These are phyloP conservation scores for Phragmites australis DNA, from an alignment of 176 grass and related monocot species.

Conservation along the genomic window DNA sequence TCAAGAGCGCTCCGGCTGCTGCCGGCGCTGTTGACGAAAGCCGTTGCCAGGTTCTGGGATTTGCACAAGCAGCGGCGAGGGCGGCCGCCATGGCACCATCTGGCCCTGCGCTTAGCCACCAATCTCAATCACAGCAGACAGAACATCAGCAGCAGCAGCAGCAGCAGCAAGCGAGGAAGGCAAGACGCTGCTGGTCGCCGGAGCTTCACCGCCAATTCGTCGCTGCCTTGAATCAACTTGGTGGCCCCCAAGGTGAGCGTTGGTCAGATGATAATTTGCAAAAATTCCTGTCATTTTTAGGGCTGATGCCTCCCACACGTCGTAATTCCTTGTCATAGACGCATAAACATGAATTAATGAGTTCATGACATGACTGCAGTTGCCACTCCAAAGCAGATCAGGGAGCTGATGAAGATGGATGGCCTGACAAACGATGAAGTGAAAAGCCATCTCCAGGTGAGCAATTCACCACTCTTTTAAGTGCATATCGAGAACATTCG, in stretches of 20 bases:
- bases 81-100: conserved; percentile 36
- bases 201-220: conserved; percentile 87
- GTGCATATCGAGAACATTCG: background rate
- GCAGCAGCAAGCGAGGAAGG: conserved; percentile 71
- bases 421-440: conserved; percentile 97
- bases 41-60: conserved; percentile 21
- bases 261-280: conserved; percentile 2
- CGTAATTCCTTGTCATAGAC: background rate
- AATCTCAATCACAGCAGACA: conserved; percentile 25
- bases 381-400: conserved; percentile 95
- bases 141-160: conserved; percentile 45
- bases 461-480: background rate
- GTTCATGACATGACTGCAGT: conserved; percentile 51
- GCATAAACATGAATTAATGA: background rate
- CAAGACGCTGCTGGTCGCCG: conserved; percentile 83
- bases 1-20: conserved; percentile 16
- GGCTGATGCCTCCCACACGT: background rate
- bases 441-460: conserved; percentile 98
- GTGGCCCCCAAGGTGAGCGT: conserved; percentile 76
- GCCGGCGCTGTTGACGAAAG: conserved; percentile 13
- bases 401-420: conserved; percentile 94
- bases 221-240: conserved; percentile 66
- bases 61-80: conserved; percentile 37
- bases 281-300: background rate
- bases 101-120: conserved; percentile 37